Conservation (phyloP, 805 yeast genomes). For the Candida sakaeoensis region DNA sequence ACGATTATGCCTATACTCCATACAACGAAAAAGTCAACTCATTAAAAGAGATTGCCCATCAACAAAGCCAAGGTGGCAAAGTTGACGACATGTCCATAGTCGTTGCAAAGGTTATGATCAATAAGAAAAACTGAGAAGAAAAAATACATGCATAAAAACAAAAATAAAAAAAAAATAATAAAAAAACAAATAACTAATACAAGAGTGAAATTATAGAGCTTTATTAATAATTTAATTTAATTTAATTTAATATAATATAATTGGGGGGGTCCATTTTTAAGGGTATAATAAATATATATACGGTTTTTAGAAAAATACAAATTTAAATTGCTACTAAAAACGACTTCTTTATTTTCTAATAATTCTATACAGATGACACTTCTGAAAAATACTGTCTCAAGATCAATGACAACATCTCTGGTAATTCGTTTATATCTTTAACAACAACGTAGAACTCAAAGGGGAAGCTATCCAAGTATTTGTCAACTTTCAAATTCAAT, state of each 20-base stretch:
- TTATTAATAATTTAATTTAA: too few relatives aligned
- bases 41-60: constrained; percentile 25
- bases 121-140: too few relatives aligned
- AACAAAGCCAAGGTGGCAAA: constrained; percentile 47
- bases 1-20: constrained; percentile 51
- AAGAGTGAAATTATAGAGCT: too few relatives aligned
- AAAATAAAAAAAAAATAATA: neutral
- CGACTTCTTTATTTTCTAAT: neutral
- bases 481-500: constrained; percentile 70
- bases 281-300: constrained; percentile 1
- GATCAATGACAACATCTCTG: constrained; percentile 84
- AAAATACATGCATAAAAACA: too few relatives aligned
- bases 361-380: constrained; percentile 20
- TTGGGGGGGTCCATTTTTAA: constrained; percentile 2
- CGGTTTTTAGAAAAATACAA: neutral
- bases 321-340: constrained; percentile 1
- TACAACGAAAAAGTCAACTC: constrained; percentile 49
- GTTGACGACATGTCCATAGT: constrained; percentile 53
- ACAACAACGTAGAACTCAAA: constrained; percentile 96
- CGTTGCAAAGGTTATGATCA: constrained; percentile 38
- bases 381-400: constrained; percentile 90
- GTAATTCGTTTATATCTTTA: constrained; percentile 81
- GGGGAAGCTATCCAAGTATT: constrained; percentile 90
- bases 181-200: too few relatives aligned
- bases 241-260: too few relatives aligned